phyloP scores from a whole-genome alignment of 768 basidiomycete species.

The Mycena leptocephala region DNA sequence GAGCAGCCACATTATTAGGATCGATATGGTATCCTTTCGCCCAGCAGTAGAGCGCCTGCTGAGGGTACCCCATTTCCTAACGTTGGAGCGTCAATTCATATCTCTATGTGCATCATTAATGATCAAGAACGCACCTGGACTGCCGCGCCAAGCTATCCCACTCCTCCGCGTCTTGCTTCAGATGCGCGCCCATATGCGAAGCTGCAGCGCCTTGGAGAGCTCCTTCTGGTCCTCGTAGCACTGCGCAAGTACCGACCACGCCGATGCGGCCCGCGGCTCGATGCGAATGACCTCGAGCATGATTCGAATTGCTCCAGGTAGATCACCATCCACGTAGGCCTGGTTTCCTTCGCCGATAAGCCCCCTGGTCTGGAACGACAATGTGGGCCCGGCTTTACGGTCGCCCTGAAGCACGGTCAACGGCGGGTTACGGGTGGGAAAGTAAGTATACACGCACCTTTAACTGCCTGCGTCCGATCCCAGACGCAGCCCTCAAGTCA shows the following conservation, averaged over 20 bases:
- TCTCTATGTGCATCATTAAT: neutral
- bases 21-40: slow-evolving; percentile 84
- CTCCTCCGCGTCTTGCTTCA: slow-evolving; percentile 84
- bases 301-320: slow-evolving; percentile 78
- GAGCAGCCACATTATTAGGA: slow-evolving; percentile 85
- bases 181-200: slow-evolving; percentile 93
- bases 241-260: slow-evolving; percentile 92
- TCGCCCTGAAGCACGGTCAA: slow-evolving; percentile 52
- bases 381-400: slow-evolving; percentile 62
- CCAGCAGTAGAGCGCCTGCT: slow-evolving; percentile 95
- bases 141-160: slow-evolving; percentile 88
- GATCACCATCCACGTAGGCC: slow-evolving; percentile 82
- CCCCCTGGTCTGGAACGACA: slow-evolving; percentile 80
- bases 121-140: slow-evolving; percentile 67
- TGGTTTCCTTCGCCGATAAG: slow-evolving; percentile 91
- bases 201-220: slow-evolving; percentile 80
- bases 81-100: slow-evolving; percentile 59
- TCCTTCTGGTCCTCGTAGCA: slow-evolving; percentile 85
- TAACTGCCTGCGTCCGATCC: slow-evolving; percentile 64
- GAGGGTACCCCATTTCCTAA: slow-evolving; percentile 82
- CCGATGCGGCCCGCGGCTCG: slow-evolving; percentile 85
- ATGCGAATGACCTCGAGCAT: slow-evolving; percentile 96
- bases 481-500: slow-evolving; percentile 81
- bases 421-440: slow-evolving; percentile 57
- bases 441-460: slow-evolving; percentile 38